A percentile compares a stretch with the other conserved stretches of the same genome.
These are phyloP conservation scores for Condylostoma magnum DNA, from an alignment of 169 alveolate genomes.

Conservation along the genomic window DNA sequence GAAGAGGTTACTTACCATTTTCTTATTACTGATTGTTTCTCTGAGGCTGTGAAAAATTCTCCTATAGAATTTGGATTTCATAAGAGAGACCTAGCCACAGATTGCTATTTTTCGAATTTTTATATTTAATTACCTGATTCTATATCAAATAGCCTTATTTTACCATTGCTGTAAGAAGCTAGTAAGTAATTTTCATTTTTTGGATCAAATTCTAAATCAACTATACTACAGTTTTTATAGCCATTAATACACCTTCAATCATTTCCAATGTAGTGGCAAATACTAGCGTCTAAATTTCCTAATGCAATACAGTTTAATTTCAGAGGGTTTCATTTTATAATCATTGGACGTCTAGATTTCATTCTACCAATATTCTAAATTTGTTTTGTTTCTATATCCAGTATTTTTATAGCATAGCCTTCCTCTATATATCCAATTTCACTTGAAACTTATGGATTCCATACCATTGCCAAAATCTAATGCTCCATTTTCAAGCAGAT, in stretches of 20 bases:
- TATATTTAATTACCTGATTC: not conserved
- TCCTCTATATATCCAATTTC: constrained; percentile 13
- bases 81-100: constrained; percentile 32
- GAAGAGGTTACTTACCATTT: constrained; percentile 49
- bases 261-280: not conserved
- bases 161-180: constrained; percentile 49
- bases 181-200: constrained; percentile 42
- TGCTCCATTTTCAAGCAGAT: constrained; percentile 21
- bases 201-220: constrained; percentile 52
- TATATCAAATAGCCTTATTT: constrained; percentile 38
- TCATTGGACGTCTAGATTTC: constrained; percentile 24
- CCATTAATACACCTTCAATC: not conserved
- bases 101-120: constrained; percentile 32
- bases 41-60: constrained; percentile 42
- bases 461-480: constrained; percentile 30
- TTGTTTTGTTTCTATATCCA: constrained; percentile 29
- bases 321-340: constrained; percentile 34
- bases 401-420: not conserved
- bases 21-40: constrained; percentile 44
- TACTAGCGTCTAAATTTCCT: constrained; percentile 7
- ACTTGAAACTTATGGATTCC: constrained; percentile 23
- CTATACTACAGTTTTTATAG: constrained; percentile 24
- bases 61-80: constrained; percentile 51
- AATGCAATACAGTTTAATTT: not conserved
- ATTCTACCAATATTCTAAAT: constrained; percentile 31